Evolutionary conservation across 192 early-diverging fungal genomes (phyloP), one percentile per base, ranked within the genome.

Genomic region (Chytriomyces confervae): DNA sequence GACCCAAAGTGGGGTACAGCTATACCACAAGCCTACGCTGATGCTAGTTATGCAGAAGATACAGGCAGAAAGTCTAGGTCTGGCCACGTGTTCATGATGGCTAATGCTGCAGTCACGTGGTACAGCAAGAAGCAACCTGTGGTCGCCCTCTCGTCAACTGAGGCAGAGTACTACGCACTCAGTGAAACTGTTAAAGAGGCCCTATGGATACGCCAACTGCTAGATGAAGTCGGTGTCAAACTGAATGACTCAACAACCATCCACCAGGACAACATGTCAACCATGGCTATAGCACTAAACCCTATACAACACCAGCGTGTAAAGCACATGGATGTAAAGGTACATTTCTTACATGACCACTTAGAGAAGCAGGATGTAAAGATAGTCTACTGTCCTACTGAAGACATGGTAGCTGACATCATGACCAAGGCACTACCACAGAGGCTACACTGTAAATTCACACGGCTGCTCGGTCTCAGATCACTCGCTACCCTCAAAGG

Each of bases 251-350:
- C 78, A 1, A 50, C 48, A 1, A 68, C 23, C n/a, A 20, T 79
- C 5, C 44, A 61, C 36, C 23, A 76, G 7, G 77, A 78, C 57
- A 78, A 78, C 61, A 29, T 36, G 29, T 43, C 49, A 5, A 75
- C 77, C 0, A 47, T 47, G 11, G 3, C 47, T 29, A 47, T 82
- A 9, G 75, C 73, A 0, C 57, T 45, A 13, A 80, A 84, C 49
- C 69, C 76, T 1, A 36, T 66, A n/a, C 61, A 79, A 24, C 79
- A 84, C 61, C 49, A 45, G 10, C 20, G 71, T 36, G 63, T 77
- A 6, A 84, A 84, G 57, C 80, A 84, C 50, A 75, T 84, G 57
- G 80, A 84, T 69, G 72, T 84, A 20, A 77, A 70, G 44, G 50
- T 77, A 36, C 75, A 74, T 50, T 84, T 84, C 51, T 44, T 84